Evolutionary conservation across 2,329 filamentous ascomycete species (phyloP), one percentile per base, ranked within the genome.

Genomic region (Penicillium sp.): DNA sequence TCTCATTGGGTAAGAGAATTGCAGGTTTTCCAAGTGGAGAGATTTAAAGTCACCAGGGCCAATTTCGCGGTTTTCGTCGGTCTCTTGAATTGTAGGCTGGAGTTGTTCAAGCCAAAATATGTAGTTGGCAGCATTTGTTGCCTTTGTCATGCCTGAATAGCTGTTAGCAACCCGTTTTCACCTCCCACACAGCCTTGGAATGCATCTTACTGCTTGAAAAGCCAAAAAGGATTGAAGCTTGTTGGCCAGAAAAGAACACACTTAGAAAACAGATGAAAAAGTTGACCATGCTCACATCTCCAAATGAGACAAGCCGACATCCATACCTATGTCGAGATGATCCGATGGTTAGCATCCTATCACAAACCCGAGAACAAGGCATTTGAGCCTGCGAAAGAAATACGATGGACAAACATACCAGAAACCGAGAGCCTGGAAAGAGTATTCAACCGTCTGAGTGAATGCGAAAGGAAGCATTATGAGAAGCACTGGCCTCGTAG

Each of bases 261-360:
- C 73, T 76, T 59, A 77, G 70, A 59, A 78, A 80, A 27, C 78
- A 72, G 50, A 80, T 69, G 57, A 80, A 80, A 62, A 80, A 75
- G 35, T 71, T 62, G 23, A 52, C 45, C 25, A 68, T 63, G 5
- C 53, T 67, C 31, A 71, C 62, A 62, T 88, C 81, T 3, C 78
- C 75, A 21, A 69, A 71, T 1, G 77, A 75, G n/a, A 89, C 67
- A 29, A 89, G 78, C 10, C 75, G 79, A 4, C 82, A 84, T 43
- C 85, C 86, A 59, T 88, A 89, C 81, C 83, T 50, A 56, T 35
- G 15, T 33, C 4, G 43, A 27, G 59, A 65, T 59, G 59, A 65
- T 48, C 62, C 61, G 56, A 25, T 6, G 3, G 59, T 65, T 27
- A 62, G 66, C 47, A 58, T 41, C 19, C 8, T 19, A 25, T n/a